Percentiles rank a stretch among this genome's conserved stretches.
Conservation (phyloP, 2,329 filamentous ascomycete species). For the Paraphaeosphaeria minitans region DNA sequence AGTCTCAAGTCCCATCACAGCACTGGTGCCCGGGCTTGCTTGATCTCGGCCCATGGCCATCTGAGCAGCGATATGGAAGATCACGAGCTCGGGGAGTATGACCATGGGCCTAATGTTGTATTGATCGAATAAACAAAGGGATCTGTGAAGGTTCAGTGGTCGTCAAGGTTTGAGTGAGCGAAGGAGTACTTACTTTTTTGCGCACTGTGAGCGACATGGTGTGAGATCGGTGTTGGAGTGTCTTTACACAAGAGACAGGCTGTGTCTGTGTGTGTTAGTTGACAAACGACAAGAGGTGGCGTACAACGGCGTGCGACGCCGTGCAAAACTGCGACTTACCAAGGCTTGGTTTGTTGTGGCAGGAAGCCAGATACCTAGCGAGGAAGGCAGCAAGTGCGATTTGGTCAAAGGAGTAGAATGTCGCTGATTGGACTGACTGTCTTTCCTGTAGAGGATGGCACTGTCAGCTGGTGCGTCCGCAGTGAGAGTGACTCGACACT, state of each 20-base stretch:
- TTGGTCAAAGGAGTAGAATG: neutral
- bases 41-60: slow-evolving; percentile 1
- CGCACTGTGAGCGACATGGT: neutral
- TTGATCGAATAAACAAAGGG: neutral
- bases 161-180: neutral
- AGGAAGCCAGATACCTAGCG: neutral
- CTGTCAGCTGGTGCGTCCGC: neutral
- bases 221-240: no score
- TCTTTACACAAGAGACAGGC: no score
- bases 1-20: neutral
- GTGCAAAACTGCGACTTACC: neutral
- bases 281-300: neutral
- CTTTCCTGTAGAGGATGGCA: neutral
- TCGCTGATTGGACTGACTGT: neutral
- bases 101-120: neutral
- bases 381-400: neutral
- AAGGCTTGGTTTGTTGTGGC: no score
- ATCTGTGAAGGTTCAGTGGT: neutral
- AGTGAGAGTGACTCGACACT: neutral
- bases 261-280: neutral
- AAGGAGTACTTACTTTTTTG: neutral
- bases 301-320: neutral
- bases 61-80: slow-evolving; percentile 4
- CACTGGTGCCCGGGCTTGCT: neutral
- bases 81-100: neutral